Conservation (phyloP, 2,329 filamentous ascomycete species). For the Talaromyces verruculosus region DNA sequence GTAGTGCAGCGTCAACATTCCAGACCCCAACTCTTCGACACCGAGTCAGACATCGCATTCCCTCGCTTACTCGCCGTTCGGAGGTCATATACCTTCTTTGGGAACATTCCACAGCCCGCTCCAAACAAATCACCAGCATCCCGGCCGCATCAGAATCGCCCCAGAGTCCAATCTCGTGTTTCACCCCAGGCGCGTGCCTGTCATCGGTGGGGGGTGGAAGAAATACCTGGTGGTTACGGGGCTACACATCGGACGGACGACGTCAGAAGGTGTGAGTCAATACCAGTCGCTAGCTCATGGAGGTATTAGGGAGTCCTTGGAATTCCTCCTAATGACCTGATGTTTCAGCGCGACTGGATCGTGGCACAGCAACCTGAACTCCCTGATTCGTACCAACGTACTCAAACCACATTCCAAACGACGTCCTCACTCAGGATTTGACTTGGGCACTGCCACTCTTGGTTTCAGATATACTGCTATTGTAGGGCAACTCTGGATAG, state of each 20-base stretch:
- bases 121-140: neutral
- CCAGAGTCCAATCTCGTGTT: conserved; percentile 16
- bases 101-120: conserved; percentile 19
- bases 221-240: conserved; percentile 4
- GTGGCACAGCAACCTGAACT: conserved; percentile 15
- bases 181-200: conserved; percentile 23
- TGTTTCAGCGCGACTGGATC: conserved; percentile 28
- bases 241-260: conserved; percentile 16
- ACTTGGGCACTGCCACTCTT: conserved; percentile 21
- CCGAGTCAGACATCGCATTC: conserved; percentile 14
- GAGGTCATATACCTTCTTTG: conserved; percentile 12
- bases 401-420: conserved; percentile 12
- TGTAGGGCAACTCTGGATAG: neutral
- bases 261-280: conserved; percentile 17
- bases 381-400: neutral
- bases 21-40: neutral
- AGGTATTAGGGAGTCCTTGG: conserved; percentile 21
- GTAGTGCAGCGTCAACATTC: conserved; percentile 17
- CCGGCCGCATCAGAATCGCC: neutral
- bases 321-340: conserved; percentile 29
- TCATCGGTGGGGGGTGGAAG: conserved; percentile 18
- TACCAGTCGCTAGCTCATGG: conserved; percentile 21
- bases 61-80: neutral
- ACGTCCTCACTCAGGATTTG: conserved; percentile 15
- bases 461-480: conserved; percentile 15